Conservation (phyloP, 2,329 filamentous ascomycete species). For the Calonectria pteridis region DNA sequence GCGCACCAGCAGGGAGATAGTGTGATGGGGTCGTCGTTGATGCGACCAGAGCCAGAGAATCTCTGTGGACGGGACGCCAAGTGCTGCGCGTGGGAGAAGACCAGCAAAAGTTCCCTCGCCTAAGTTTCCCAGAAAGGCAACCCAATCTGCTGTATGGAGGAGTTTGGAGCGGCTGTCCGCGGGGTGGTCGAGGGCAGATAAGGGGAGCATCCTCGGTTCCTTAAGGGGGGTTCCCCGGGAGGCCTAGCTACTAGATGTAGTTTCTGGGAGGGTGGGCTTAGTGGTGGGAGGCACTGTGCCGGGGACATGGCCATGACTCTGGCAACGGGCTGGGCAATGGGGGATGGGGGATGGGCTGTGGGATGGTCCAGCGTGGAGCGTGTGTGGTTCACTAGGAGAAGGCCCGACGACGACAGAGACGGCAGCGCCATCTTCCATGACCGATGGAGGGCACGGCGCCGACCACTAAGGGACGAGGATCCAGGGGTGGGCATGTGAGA, state of each 20-base stretch:
- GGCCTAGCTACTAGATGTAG: constrained; percentile 15
- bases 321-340: constrained; percentile 1
- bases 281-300: background rate
- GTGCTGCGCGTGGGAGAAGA: constrained; percentile 50
- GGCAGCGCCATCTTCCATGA: constrained; percentile 38
- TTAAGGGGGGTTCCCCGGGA: constrained; percentile 25
- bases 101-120: constrained; percentile 57
- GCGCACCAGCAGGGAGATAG: constrained; percentile 43
- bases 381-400: constrained; percentile 31
- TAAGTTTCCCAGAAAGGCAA: constrained; percentile 53
- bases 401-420: constrained; percentile 40
- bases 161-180: constrained; percentile 40
- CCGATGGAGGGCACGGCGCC: constrained; percentile 27
- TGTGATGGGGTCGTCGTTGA: constrained; percentile 44
- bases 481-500: constrained; percentile 46
- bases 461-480: constrained; percentile 44
- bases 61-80: constrained; percentile 47
- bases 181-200: constrained; percentile 45
- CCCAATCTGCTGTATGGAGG: constrained; percentile 47
- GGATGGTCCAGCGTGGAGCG: constrained; percentile 10
- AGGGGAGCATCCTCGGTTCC: constrained; percentile 36
- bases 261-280: background rate
- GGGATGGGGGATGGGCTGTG: background rate
- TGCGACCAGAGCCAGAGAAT: constrained; percentile 38
- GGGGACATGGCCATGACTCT: constrained; percentile 1